Conservation (phyloP, 352 stramenopile genomes). For the Phytophthora parvispora region DNA sequence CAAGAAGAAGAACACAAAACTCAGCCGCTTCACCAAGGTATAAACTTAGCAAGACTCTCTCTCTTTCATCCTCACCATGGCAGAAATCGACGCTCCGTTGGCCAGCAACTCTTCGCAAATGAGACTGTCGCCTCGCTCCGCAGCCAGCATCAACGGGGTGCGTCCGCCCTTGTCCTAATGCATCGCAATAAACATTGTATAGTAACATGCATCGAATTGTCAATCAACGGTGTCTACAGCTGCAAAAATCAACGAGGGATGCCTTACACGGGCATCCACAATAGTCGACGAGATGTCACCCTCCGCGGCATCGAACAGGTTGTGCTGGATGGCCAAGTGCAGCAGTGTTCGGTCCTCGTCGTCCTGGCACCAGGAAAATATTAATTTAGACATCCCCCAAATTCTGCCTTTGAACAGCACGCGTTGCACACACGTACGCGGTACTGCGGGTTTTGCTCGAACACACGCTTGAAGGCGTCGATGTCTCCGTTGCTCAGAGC, state of each 20-base stretch:
- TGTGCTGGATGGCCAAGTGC: conserved; percentile 35
- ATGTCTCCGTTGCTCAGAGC: conserved; percentile 25
- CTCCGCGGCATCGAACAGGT: conserved; percentile 38
- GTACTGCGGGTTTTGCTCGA: conserved; percentile 30
- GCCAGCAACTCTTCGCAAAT: conserved; percentile 45
- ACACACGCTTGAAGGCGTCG: conserved; percentile 27
- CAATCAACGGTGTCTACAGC: background rate
- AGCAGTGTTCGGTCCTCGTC: conserved; percentile 35
- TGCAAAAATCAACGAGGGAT: background rate
- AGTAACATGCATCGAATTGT: background rate
- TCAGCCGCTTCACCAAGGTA: conserved; percentile 3
- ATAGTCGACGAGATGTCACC: conserved; percentile 24
- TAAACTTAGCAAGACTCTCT: background rate
- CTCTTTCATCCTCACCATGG: conserved; percentile 9
- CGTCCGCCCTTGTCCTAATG: conserved; percentile 38
- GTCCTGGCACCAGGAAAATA: conserved; percentile 23
- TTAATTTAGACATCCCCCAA: conserved; percentile 2
- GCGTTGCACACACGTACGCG: conserved; percentile 17
- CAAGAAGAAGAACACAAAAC: background rate
- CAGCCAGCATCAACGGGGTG: conserved; percentile 46
- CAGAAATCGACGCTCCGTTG: conserved; percentile 33
- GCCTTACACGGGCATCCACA: conserved; percentile 27
- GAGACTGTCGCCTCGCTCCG: conserved; percentile 38
- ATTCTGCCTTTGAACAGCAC: background rate
- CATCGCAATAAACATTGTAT: no score